Evolutionary conservation across 176 grass and related monocot genomes (phyloP).

Genomic region (Eremochloa ophiuroides): DNA sequence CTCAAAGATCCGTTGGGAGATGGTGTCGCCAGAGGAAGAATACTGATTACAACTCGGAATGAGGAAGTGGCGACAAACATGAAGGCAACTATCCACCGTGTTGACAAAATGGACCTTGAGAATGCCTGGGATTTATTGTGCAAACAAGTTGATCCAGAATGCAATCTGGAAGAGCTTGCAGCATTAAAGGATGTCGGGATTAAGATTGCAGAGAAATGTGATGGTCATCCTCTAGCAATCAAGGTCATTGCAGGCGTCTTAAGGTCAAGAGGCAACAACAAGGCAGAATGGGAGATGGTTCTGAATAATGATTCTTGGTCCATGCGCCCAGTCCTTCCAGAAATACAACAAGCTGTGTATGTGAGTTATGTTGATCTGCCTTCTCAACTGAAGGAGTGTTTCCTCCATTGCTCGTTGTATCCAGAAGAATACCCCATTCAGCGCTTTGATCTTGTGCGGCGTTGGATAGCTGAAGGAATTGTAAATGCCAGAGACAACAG

Average conservation of each 20-base stretch:
- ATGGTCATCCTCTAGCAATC: constrained; percentile 68
- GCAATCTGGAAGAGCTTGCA: constrained; percentile 26
- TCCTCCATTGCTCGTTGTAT: constrained; percentile 70
- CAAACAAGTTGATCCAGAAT: constrained; percentile 30
- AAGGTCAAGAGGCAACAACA: constrained; percentile 42
- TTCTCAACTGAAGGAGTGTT: constrained; percentile 73
- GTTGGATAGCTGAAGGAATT: constrained; percentile 80
- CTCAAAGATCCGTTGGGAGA: constrained; percentile 53
- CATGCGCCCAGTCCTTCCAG: constrained; percentile 32
- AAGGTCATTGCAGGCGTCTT: constrained; percentile 63
- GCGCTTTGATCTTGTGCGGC: constrained; percentile 46
- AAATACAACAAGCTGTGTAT: constrained; percentile 58
- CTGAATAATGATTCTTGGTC: constrained; percentile 57
- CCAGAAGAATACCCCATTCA: constrained; percentile 54
- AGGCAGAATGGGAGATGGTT: constrained; percentile 55
- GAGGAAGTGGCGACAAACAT: constrained; percentile 41
- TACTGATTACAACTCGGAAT: constrained; percentile 46
- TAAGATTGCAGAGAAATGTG: constrained; percentile 62
- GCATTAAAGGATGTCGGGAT: constrained; percentile 50
- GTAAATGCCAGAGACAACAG: constrained; percentile 26
- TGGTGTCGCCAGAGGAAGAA: constrained; percentile 54
- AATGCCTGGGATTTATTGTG: constrained; percentile 52
- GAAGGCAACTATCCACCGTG: constrained; percentile 50
- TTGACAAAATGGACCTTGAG: constrained; percentile 44
- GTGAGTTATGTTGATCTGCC: constrained; percentile 69